Evolutionary conservation across 495 filamentous ascomycete genomes (phyloP), one percentile per base, ranked within the genome.

Genomic region (Penicillium argentinense): DNA sequence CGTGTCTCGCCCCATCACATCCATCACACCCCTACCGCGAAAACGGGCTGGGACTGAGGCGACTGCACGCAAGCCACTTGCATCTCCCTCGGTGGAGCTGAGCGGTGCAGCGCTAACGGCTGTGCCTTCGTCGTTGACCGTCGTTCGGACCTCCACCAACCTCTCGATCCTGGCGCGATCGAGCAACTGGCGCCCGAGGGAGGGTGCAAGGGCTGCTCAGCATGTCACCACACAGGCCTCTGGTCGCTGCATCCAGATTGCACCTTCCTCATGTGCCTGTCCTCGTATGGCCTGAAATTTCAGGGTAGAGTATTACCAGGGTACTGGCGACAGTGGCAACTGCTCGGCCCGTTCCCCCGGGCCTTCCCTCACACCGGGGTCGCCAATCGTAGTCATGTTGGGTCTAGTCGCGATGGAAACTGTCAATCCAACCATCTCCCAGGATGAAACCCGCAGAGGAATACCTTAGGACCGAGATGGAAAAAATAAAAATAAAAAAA

Each of bases 321-420:
- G 26, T 41, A 33, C 48, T 62, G 59, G 56, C 38, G 33, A 60
- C 25, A 27, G 17, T 37, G 38, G 49, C 45, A 32, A 50, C 49
- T 45, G 43, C 46, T 54, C 59, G 59, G 59, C 56, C 59, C 59
- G 59, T 59, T 47, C 59, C 59, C 53, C 57, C 49, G 44, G 59
- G 39, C 53, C 54, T 49, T 56, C 45, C 49, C 45, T 41, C 29
- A 16, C 36, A 37, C 26, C 47, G 49, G 55, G 47, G 42, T 21
- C 47, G 18, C 47, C 47, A 52, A 50, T 47, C 34, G 34, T 46
- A 53, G 37, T 46, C 49, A 29, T 27, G 24, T 23, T 23, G 21
- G 24, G 5, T 7, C 21, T 29, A 25, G 28, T 21, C 17, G 14
- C 2, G n/a, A 33, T 33, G 9, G 29, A 33, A 4, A 16, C 13